Base-by-base conservation (phyloP, 371 early-diverging fungal species). In the Aphelidium insulamus region DNA sequence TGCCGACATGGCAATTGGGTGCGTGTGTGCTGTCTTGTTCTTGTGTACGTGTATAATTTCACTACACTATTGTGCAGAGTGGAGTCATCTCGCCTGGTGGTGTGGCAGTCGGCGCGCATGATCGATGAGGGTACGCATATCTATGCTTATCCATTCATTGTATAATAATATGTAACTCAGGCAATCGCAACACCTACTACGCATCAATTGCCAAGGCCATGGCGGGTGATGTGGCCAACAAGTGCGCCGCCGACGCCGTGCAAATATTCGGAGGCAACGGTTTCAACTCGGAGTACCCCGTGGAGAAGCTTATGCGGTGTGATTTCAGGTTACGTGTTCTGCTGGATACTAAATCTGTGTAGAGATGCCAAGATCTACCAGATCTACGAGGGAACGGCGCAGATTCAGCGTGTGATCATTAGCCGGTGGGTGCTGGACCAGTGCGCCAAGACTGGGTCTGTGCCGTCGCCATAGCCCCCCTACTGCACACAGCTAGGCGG, bases 261-360 rank as follows among this genome's bases (percentile, higher is more conserved):
- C 94, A 92, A 53, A 82, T 92, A 46, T 86, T 85, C 66, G 94
- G 94, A 20, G 91, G 91, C 31, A 81, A 82, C 48, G 94, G 90
- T 2, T 83, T 72, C 66, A 87, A 87, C 61, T 65, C 69, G 10
- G 64, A 66, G 44, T 54, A 61, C 38, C 57, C 55, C 4, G 31
- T n/a, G n/a, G n/a, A n/a, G n/a, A n/a, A n/a, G n/a, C n/a, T n/a
- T 55, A 52, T 31, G 52, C 21, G 42, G 45, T 33, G 26, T 34
- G 34, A 11, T 16, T 34, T 5, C 16, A 4, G 10, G 20, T 23
- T 21, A 36, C 18, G 8, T 6, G 10, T 8, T n/a, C 24, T 37
- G 26, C 15, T 37, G 21, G 12, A n/a, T n/a, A n/a, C n/a, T n/a
- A n/a, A n/a, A n/a, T n/a, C n/a, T n/a, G n/a, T n/a, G 70, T 60